phyloP scores from a whole-genome alignment of 2,329 filamentous ascomycete species.

The Emydomyces testavorans region DNA sequence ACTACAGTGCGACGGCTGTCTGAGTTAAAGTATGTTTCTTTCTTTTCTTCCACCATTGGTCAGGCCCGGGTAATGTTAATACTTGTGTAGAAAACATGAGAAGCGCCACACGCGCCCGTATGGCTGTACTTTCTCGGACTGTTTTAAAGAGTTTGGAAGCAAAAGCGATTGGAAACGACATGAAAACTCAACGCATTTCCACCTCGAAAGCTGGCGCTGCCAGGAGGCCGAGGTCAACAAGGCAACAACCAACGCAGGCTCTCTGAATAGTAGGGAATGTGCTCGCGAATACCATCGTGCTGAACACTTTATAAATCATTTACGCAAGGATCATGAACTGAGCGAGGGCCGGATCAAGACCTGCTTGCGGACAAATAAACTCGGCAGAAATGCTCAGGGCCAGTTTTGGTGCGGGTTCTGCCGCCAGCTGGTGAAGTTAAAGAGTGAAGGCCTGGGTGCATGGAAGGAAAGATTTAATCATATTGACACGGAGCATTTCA shows the following conservation, averaged over 20 bases:
- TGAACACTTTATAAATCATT: constrained; percentile 51
- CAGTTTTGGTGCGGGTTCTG: constrained; percentile 89
- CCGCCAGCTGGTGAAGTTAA: constrained; percentile 42
- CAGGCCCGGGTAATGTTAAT: neutral
- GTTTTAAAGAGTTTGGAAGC: constrained; percentile 68
- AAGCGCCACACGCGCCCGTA: constrained; percentile 75
- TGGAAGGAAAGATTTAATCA: constrained; percentile 57
- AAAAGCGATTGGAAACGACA: constrained; percentile 94
- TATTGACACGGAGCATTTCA: constrained; percentile 51
- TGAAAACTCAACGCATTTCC: constrained; percentile 67
- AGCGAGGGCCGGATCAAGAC: constrained; percentile 24
- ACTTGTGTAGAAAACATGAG: constrained; percentile 58
- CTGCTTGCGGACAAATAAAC: constrained; percentile 42
- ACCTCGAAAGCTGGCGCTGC: constrained; percentile 62
- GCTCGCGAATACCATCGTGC: constrained; percentile 47
- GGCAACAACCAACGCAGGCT: constrained; percentile 18
- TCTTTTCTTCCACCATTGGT: neutral
- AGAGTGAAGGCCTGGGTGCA: constrained; percentile 41
- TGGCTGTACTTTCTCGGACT: constrained; percentile 61
- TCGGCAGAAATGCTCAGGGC: constrained; percentile 52
- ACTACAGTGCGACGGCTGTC: constrained; percentile 19
- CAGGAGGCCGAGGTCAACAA: constrained; percentile 30
- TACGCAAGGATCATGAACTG: constrained; percentile 42
- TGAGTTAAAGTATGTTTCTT: constrained; percentile 28
- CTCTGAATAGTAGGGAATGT: constrained; percentile 34